Evolutionary conservation across 2,329 filamentous ascomycete genomes (phyloP).

Genomic region (Orbilia brochopaga): DNA sequence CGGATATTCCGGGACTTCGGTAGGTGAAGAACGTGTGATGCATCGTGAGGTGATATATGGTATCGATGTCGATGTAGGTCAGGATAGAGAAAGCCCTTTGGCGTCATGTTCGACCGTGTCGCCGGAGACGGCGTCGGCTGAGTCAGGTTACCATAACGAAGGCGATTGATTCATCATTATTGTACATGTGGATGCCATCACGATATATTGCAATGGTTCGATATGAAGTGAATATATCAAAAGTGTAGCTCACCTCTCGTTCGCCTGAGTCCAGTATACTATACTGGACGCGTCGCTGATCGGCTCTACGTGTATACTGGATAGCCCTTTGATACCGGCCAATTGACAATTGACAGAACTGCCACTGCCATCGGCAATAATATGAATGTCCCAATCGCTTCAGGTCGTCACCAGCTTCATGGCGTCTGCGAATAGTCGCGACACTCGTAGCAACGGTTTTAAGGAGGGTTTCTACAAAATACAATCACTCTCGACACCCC

Average conservation of each 20-base stretch:
- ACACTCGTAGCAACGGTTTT: slow-evolving; percentile 84
- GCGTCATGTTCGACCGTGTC: slow-evolving; percentile 40
- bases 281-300: no score
- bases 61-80: background rate
- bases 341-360: background rate
- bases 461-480: slow-evolving; percentile 63
- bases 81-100: slow-evolving; percentile 10
- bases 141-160: slow-evolving; percentile 50
- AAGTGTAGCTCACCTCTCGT: no score
- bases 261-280: no score
- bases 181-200: no score
- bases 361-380: background rate
- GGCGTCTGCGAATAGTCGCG: slow-evolving; percentile 62
- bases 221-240: no score
- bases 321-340: no score
- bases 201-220: no score
- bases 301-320: no score
- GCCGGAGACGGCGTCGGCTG: slow-evolving; percentile 20
- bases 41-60: no score
- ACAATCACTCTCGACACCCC: slow-evolving; percentile 70
- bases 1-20: no score
- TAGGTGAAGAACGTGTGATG: no score
- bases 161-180: slow-evolving; percentile 32
- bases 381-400: slow-evolving; percentile 55
- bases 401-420: slow-evolving; percentile 74